A percentile compares a stretch with the other conserved stretches of the same genome.
Conservation (phyloP, 2,329 filamentous ascomycete species). For the Fusarium xylarioides region DNA sequence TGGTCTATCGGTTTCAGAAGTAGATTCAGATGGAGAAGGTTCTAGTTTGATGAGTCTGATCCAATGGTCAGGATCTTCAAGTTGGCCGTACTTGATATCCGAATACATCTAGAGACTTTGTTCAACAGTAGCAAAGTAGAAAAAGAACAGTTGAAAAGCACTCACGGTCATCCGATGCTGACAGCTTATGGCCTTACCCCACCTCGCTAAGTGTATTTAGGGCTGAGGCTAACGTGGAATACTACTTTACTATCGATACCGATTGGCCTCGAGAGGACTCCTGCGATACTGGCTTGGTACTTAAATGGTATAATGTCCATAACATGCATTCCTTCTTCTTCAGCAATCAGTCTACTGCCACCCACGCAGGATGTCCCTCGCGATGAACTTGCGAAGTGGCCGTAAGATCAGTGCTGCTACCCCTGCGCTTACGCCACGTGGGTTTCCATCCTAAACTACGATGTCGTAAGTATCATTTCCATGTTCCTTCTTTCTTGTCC, state of each 20-base stretch:
- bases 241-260: neutral
- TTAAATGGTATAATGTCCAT: too few species aligned
- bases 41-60: neutral
- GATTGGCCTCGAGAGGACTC: neutral
- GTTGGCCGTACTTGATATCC: neutral
- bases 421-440: neutral
- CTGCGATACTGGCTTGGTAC: neutral
- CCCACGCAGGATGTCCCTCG: neutral
- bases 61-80: neutral
- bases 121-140: too few species aligned
- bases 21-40: neutral
- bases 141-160: neutral
- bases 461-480: rapidly evolving
- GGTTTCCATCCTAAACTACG: neutral
- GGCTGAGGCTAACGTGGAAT: neutral
- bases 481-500: too few species aligned
- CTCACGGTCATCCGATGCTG: neutral
- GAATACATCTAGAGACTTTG: neutral
- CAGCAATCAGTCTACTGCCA: too few species aligned
- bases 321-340: too few species aligned
- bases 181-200: neutral
- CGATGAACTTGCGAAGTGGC: neutral
- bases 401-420: too few species aligned
- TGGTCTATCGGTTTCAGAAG: neutral
- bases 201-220: neutral